phyloP scores from a whole-genome alignment of 495 filamentous ascomycete species.

The Neurospora pannonica region DNA sequence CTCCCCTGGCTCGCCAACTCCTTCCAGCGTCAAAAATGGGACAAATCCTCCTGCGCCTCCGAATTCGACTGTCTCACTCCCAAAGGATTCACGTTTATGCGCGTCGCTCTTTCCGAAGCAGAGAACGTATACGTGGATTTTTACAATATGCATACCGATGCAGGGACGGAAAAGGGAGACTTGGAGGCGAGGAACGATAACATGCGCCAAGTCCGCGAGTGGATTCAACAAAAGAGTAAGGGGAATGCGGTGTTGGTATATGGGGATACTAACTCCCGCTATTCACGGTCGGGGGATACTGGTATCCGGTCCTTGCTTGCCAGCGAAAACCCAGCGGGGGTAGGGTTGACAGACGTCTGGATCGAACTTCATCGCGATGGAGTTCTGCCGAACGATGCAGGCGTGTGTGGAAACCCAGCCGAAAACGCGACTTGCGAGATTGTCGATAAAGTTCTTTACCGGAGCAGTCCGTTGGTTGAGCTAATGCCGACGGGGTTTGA shows the following conservation, averaged over 20 bases:
- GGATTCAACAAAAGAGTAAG: too few species aligned
- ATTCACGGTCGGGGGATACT: constrained; percentile 42
- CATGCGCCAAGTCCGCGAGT: constrained; percentile 44
- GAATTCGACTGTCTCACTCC: constrained; percentile 52
- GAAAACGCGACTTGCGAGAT: constrained; percentile 44
- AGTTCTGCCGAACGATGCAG: constrained; percentile 32
- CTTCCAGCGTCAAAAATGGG: constrained; percentile 49
- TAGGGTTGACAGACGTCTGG: constrained; percentile 42
- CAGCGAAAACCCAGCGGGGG: constrained; percentile 19
- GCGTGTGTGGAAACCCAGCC: constrained; percentile 42
- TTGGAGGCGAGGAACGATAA: constrained; percentile 42
- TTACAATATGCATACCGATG: constrained; percentile 56
- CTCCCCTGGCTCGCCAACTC: constrained; percentile 36
- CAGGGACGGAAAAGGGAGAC: constrained; percentile 42
- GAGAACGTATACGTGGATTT: constrained; percentile 47
- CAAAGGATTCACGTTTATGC: constrained; percentile 57
- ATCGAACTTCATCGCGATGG: constrained; percentile 39
- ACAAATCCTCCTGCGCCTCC: constrained; percentile 42
- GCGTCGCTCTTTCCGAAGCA: constrained; percentile 16
- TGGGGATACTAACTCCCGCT: constrained; percentile 52
- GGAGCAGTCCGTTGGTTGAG: constrained; percentile 34
- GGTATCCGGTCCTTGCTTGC: constrained; percentile 33
- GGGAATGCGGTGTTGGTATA: constrained; percentile 52
- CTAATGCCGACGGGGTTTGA: constrained; percentile 34
- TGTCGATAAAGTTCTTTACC: constrained; percentile 56